Evolutionary conservation across 164 flowering plant species (phyloP).

Genomic region (Sextonia rubra): DNA sequence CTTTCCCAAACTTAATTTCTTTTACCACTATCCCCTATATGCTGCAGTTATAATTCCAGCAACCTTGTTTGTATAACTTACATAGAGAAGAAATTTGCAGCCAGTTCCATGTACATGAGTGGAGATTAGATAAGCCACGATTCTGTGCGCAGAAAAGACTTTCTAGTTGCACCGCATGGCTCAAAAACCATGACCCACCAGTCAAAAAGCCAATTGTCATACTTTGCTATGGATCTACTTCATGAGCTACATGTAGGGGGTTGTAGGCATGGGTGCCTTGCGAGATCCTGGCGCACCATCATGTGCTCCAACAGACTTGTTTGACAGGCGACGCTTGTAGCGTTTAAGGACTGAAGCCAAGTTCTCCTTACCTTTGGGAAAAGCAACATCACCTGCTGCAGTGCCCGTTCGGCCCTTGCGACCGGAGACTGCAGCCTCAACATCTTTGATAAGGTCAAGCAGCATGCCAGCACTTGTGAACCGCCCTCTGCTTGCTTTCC

Average conservation of each 20-base stretch:
- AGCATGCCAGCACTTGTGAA: conserved; percentile 65
- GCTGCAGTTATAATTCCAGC: conserved; percentile 30
- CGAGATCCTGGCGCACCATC: conserved; percentile 19
- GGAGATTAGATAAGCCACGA: background rate
- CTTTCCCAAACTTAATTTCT: background rate
- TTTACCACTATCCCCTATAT: conserved; percentile 9
- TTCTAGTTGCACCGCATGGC: background rate
- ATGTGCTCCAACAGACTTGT: conserved; percentile 21
- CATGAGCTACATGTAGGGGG: conserved; percentile 17
- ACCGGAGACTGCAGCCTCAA: conserved; percentile 76
- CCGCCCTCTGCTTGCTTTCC: conserved; percentile 55
- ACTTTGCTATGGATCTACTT: background rate
- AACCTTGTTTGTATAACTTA: conserved; percentile 22
- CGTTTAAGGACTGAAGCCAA: conserved; percentile 91
- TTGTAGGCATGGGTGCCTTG: conserved; percentile 22
- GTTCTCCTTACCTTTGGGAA: conserved; percentile 96
- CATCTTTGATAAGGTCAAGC: conserved; percentile 76
- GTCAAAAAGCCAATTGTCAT: background rate
- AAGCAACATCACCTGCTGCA: conserved; percentile 97
- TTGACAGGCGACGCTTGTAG: conserved; percentile 62
- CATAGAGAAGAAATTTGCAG: conserved; percentile 31
- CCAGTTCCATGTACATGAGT: conserved; percentile 17
- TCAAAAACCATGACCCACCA: background rate
- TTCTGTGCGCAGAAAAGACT: background rate
- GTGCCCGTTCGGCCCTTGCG: conserved; percentile 92